Percentiles rank a stretch among this genome's conserved stretches.
These are phyloP conservation scores for Paecilomyces sp. DNA, from an alignment of 2,329 filamentous ascomycete species.

Conservation along the genomic window DNA sequence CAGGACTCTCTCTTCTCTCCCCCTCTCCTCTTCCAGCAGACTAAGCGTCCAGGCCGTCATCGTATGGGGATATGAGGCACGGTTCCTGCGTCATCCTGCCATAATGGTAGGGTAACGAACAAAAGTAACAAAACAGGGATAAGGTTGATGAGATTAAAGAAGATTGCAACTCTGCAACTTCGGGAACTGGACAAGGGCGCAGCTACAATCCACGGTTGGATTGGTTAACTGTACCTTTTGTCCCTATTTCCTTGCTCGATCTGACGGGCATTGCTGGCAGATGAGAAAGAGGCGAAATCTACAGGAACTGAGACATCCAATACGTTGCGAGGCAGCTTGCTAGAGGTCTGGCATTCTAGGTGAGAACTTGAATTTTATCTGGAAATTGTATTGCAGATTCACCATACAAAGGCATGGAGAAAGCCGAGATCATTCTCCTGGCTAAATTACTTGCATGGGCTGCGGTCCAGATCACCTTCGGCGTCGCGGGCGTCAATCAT, in stretches of 20 bases:
- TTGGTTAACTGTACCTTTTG: background rate
- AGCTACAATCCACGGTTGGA: background rate
- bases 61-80: constrained; percentile 11
- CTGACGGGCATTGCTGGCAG: background rate
- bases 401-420: background rate
- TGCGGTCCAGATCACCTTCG: background rate
- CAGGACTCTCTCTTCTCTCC: background rate
- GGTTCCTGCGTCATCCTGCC: constrained; percentile 10
- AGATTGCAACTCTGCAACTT: background rate
- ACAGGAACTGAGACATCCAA: too few species aligned
- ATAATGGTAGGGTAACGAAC: constrained; percentile 13
- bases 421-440: background rate
- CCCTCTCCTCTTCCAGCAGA: background rate
- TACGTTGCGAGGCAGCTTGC: background rate
- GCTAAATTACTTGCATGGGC: background rate
- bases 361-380: background rate
- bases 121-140: background rate
- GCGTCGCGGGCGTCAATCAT: background rate
- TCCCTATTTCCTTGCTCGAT: background rate
- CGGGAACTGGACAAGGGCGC: background rate
- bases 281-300: background rate
- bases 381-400: background rate
- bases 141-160: background rate
- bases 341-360: background rate
- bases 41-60: constrained; percentile 11